Percentiles rank a stretch among this genome's conserved stretches.
phyloP scores from a whole-genome alignment of 2,329 filamentous ascomycete species.

The Colletotrichum lentis region DNA sequence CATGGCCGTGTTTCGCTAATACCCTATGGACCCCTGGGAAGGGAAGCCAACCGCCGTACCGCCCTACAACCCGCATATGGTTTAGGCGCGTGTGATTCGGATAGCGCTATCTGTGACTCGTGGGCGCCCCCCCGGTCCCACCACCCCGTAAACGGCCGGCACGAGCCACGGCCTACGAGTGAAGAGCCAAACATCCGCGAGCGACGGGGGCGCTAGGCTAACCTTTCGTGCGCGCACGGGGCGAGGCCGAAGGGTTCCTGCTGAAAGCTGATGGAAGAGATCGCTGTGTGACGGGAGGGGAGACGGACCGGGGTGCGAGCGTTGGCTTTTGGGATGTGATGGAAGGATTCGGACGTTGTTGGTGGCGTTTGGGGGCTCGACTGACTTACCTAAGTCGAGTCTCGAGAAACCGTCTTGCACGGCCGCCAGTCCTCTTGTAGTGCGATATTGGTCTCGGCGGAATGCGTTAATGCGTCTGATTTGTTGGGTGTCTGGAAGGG shows the following conservation, averaged over 20 bases:
- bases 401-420: background rate
- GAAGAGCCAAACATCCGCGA: slow-evolving; percentile 6
- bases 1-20: slow-evolving; percentile 9
- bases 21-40: slow-evolving; percentile 23
- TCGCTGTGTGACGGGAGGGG: slow-evolving; percentile 16
- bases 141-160: slow-evolving; percentile 30
- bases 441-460: slow-evolving; percentile 14
- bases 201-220: slow-evolving; percentile 25
- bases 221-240: slow-evolving; percentile 20
- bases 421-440: slow-evolving; percentile 1
- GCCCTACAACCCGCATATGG: slow-evolving; percentile 32
- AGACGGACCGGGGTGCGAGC: slow-evolving; percentile 1
- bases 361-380: slow-evolving; percentile 21
- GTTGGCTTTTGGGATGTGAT: slow-evolving; percentile 10
- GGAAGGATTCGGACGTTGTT: slow-evolving; percentile 10
- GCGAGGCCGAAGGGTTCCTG: slow-evolving; percentile 20
- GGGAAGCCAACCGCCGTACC: slow-evolving; percentile 18
- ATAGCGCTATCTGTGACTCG: slow-evolving; percentile 38
- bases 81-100: slow-evolving; percentile 36
- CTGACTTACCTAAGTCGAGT: slow-evolving; percentile 22
- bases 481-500: slow-evolving; percentile 8
- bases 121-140: slow-evolving; percentile 12
- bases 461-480: background rate
- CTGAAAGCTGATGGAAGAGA: background rate
- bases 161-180: slow-evolving; percentile 34